Base-by-base conservation (phyloP, 805 yeast species). In the Spathaspora gorwiae region DNA sequence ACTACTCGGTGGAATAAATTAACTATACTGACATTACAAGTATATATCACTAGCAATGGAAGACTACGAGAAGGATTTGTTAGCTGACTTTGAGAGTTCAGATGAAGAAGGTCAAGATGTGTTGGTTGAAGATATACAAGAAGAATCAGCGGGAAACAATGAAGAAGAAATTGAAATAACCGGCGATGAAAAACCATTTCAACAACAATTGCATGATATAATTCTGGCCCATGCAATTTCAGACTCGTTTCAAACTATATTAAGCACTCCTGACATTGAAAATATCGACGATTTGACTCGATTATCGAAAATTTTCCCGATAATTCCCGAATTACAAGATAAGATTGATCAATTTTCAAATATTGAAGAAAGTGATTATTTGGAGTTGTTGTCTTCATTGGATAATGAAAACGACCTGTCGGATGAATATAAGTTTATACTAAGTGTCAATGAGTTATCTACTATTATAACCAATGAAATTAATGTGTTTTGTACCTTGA, bases 391-490 rank as follows among this genome's bases (percentile, higher is more conserved):
- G n/a, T 56, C 70, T 6, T 54, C 60, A 14, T 50, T 66, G 12
- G 56, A 56, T 30, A 52, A 51, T 10, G 64, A 61, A 12, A 59
- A 53, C 38, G 60, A 49, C 37, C 48, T 40, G 37, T 46, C 54
- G 26, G 66, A 65, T 8, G 82, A 81, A 51, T 72, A 75, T 52
- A 60, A 66, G n/a, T 73, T 84, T 27, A 61, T 87, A 9, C 65
- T 77, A 5, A 61, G 62, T 11, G 73, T 83, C 7, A 85, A 84
- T 59, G 78, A 73, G 37, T 54, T 78, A n/a, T 66, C 82, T 0
- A 72, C 74, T 9, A 73, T 79, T 6, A 70, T 86, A 2, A 73
- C 74, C 5, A 19, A 19, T 19, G 92, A 86, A 49, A 78, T 84
- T 5, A 51, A 62, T 0, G 47, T 68, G 2, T 55, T 84, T 8